These are phyloP conservation scores for Garcileccinum viscosum DNA, from an alignment of 1,284 basidiomycete species.

Conservation along the genomic window DNA sequence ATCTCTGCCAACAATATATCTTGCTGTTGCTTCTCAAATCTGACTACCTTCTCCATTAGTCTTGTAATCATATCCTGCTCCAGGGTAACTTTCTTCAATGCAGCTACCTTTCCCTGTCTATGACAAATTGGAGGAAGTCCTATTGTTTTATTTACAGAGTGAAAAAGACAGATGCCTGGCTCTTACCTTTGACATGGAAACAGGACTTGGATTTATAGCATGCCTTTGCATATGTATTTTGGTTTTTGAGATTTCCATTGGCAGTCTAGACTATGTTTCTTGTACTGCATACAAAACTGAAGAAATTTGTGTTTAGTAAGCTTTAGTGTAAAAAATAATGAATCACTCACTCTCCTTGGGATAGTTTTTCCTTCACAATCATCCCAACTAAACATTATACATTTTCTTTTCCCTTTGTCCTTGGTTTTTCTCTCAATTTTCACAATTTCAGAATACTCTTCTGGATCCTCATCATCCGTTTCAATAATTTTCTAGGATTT, in stretches of 20 bases:
- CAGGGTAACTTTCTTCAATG: background rate
- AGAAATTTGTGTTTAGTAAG: background rate
- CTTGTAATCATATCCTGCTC: background rate
- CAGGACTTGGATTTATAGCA: background rate
- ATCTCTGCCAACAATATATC: no score
- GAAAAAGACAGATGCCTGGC: background rate
- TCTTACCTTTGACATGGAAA: background rate
- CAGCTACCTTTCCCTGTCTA: background rate
- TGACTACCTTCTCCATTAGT: no score
- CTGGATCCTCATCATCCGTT: background rate
- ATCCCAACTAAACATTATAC: background rate
- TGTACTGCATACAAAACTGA: background rate
- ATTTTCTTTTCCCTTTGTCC: background rate
- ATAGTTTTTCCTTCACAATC: no score
- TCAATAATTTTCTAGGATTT: background rate
- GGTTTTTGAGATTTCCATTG: background rate
- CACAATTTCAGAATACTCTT: no score
- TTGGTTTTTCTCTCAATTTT: background rate
- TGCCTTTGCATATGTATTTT: background rate
- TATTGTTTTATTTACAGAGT: background rate
- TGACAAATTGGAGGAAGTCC: background rate
- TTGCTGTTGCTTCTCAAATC: background rate
- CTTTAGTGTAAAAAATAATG: background rate
- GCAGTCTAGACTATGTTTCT: background rate
- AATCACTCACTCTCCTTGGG: background rate